Percentiles rank a stretch among this genome's conserved stretches.
phyloP scores from a whole-genome alignment of 371 early-diverging fungal genomes.

The Chytridiales sp. region DNA sequence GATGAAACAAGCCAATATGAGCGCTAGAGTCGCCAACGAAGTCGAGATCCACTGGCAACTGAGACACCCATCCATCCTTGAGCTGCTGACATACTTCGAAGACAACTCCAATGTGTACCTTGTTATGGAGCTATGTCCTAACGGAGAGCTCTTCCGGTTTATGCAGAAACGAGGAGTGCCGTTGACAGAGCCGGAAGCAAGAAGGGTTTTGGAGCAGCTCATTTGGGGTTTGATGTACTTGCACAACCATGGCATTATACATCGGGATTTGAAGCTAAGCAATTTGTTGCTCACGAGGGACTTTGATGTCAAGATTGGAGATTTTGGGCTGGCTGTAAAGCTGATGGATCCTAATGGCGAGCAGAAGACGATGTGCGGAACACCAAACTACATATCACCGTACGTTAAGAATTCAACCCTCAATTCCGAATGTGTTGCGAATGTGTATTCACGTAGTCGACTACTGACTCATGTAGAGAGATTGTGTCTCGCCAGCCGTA shows the following conservation, averaged over 20 bases:
- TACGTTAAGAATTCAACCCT: slow-evolving; percentile 45
- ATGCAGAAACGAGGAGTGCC: slow-evolving; percentile 38
- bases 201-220: slow-evolving; percentile 53
- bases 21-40: slow-evolving; percentile 56
- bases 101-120: slow-evolving; percentile 69
- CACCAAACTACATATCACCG: slow-evolving; percentile 78
- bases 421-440: no score
- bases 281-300: slow-evolving; percentile 64
- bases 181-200: slow-evolving; percentile 54
- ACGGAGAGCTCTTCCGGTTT: slow-evolving; percentile 68
- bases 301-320: slow-evolving; percentile 68
- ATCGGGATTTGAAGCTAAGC: slow-evolving; percentile 72
- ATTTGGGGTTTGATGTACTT: slow-evolving; percentile 58
- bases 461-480: slow-evolving; percentile 35
- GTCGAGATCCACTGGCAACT: slow-evolving; percentile 63
- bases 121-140: slow-evolving; percentile 71
- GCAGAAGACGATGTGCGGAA: slow-evolving; percentile 72
- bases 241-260: slow-evolving; percentile 61
- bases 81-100: slow-evolving; percentile 62
- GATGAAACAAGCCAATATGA: slow-evolving; percentile 42
- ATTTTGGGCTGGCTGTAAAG: slow-evolving; percentile 69
- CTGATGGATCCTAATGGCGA: slow-evolving; percentile 35
- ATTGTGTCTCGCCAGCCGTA: slow-evolving; percentile 55
- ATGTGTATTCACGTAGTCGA: no score
- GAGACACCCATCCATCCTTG: slow-evolving; percentile 51